Percentiles rank a stretch among this genome's conserved stretches.
Evolutionary conservation across 2,329 filamentous ascomycete species (phyloP).

Genomic region (Passalora sequoiae): DNA sequence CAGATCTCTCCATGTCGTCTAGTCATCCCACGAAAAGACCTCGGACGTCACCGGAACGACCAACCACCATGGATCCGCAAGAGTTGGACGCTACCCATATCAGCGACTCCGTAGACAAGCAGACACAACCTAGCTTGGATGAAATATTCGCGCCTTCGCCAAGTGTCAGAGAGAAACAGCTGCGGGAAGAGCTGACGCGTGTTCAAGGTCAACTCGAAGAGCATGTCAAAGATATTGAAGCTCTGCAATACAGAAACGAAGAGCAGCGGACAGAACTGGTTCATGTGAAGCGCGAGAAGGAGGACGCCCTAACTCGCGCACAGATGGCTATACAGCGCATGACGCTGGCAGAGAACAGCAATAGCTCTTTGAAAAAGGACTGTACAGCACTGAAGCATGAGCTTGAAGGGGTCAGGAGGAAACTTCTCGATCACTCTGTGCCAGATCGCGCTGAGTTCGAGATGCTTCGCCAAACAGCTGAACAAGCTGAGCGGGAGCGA

Average conservation of each 20-base stretch:
- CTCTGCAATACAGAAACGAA: slow-evolving; percentile 33
- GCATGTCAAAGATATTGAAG: slow-evolving; percentile 28
- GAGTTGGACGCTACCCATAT: slow-evolving; percentile 37
- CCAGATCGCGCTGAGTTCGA: slow-evolving; percentile 34
- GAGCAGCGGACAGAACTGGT: slow-evolving; percentile 29
- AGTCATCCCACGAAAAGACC: slow-evolving; percentile 23
- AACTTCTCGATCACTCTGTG: slow-evolving; percentile 26
- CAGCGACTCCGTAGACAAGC: slow-evolving; percentile 40
- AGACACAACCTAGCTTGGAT: slow-evolving; percentile 14
- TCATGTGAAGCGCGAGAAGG: slow-evolving; percentile 23
- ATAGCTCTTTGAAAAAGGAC: slow-evolving; percentile 25
- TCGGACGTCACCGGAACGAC: slow-evolving; percentile 18
- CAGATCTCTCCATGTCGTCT: slow-evolving; percentile 6
- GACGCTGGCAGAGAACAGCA: slow-evolving; percentile 17
- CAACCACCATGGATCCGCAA: slow-evolving; percentile 31
- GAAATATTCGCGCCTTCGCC: background rate
- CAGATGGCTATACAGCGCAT: slow-evolving; percentile 23
- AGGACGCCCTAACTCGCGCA: slow-evolving; percentile 24
- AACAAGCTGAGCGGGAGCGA: slow-evolving; percentile 24
- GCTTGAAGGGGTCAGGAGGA: slow-evolving; percentile 27
- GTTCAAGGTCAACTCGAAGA: slow-evolving; percentile 26
- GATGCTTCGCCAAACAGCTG: slow-evolving; percentile 18
- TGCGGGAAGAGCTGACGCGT: slow-evolving; percentile 21
- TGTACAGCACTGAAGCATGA: slow-evolving; percentile 26
- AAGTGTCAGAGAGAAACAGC: slow-evolving; percentile 19